Conservation (phyloP, 2,329 filamentous ascomycete genomes). For the Cytospora piceae region DNA sequence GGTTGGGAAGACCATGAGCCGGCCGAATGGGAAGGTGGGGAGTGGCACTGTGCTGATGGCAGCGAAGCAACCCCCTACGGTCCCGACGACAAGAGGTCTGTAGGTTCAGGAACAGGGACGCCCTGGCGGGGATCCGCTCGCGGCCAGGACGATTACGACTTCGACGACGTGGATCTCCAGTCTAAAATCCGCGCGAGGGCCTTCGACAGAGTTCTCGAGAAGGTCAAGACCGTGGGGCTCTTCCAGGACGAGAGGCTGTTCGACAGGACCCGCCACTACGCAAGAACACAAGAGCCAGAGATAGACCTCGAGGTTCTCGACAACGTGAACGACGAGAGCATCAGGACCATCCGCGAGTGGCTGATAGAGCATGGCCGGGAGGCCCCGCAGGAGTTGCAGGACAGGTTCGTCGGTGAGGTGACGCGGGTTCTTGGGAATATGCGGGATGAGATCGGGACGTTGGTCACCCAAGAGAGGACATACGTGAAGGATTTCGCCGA, state of each 20-base stretch:
- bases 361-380: not conserved
- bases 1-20: not conserved
- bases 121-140: not conserved
- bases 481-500: not conserved
- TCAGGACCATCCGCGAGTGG: not conserved
- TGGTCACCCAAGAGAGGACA: not conserved
- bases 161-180: not conserved
- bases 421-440: not conserved
- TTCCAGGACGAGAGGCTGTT: not conserved
- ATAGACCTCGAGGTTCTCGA: slow-evolving; percentile 1
- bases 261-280: not conserved
- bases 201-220: not conserved
- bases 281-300: not conserved
- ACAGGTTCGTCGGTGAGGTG: not conserved
- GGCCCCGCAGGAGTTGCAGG: not conserved
- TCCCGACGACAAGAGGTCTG: not conserved
- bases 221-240: not conserved
- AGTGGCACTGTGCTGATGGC: not conserved
- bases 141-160: not conserved
- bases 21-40: not conserved
- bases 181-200: not conserved
- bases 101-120: not conserved
- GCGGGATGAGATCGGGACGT: not conserved
- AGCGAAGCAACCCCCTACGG: not conserved
- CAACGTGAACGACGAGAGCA: not conserved